Base-by-base conservation (phyloP, 2,329 filamentous ascomycete species). In the Fusarium luffae region DNA sequence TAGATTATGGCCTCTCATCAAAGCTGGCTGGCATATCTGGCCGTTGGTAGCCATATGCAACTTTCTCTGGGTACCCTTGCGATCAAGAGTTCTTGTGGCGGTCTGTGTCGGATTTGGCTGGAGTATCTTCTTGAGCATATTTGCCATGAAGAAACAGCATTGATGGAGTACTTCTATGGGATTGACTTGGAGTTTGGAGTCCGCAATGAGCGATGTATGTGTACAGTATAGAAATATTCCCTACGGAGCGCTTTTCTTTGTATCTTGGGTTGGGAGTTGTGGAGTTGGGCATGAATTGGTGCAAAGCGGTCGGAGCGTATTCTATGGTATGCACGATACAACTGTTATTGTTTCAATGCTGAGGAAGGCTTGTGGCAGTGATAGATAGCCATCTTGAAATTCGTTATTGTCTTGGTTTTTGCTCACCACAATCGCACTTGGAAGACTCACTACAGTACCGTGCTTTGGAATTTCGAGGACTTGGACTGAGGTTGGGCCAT, bases 11-110 rank as follows among this genome's bases (percentile, higher is more conserved):
- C 65, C 74, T 5, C 71, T 80, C 11, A 70, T 80, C 55, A 73
- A 73, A 49, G 79, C 79, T 4, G 79, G 78, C 12, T 80, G 79
- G 79, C 77, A 79, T 41, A 75, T 80, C 23, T 80, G 79, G 79
- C 79, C 79, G 3, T 63, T 78, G 16, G 79, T 80, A 10, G 77
- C 77, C 10, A 54, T 80, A 14, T 74, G 73, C 74, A 80, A 79
- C 58, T 80, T 79, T 54, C 57, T 78, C 7, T 80, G 77, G 74
- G 78, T 80, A 9, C 79, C 79, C 2, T 78, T 80, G 11, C 74
- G 78, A 14, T 79, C 77, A 16, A 61, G 79, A 16, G 79, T 79
- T 21, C 70, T 80, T 27, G 79, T 80, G 5, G 77, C 76, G 1
- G 78, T 79, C 21, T 78, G 76, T 56, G 75, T 80, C 32, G 79